phyloP scores from a whole-genome alignment of 257 asterid genomes.

The Haberlea rhodopensis region DNA sequence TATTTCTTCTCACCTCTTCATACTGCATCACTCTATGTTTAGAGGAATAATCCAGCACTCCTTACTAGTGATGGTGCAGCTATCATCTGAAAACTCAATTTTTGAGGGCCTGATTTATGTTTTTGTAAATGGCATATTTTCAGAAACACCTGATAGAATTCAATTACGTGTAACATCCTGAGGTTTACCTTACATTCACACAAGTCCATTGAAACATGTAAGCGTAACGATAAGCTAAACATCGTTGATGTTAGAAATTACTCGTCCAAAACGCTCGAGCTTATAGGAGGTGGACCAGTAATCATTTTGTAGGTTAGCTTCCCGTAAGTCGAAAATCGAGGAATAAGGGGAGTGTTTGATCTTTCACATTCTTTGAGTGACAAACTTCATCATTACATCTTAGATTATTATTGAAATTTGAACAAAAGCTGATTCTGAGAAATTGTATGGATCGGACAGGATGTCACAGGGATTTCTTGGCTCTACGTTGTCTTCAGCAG shows the following conservation, averaged over 20 bases:
- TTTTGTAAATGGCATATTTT: not conserved
- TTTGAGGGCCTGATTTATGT: not conserved
- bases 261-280: not conserved
- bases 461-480: constrained; percentile 99
- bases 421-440: constrained; percentile 7
- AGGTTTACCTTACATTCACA: too few relatives aligned
- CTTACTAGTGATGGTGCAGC: not conserved
- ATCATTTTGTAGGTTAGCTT: not conserved
- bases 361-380: not conserved
- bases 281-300: not conserved
- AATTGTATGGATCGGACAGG: constrained; percentile 45
- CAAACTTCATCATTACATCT: not conserved
- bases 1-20: not conserved
- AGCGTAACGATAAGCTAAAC: not conserved
- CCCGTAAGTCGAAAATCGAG: too few relatives aligned
- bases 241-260: not conserved
- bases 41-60: not conserved
- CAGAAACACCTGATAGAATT: not conserved
- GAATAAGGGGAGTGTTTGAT: not conserved
- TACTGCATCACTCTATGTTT: constrained; percentile 6
- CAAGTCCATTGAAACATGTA: not conserved
- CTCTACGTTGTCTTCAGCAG: constrained; percentile 79
- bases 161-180: not conserved
- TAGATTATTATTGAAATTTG: not conserved
- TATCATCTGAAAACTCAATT: not conserved